Conservation (phyloP, 371 early-diverging fungal genomes). For the Dentiscutata heterogama region DNA sequence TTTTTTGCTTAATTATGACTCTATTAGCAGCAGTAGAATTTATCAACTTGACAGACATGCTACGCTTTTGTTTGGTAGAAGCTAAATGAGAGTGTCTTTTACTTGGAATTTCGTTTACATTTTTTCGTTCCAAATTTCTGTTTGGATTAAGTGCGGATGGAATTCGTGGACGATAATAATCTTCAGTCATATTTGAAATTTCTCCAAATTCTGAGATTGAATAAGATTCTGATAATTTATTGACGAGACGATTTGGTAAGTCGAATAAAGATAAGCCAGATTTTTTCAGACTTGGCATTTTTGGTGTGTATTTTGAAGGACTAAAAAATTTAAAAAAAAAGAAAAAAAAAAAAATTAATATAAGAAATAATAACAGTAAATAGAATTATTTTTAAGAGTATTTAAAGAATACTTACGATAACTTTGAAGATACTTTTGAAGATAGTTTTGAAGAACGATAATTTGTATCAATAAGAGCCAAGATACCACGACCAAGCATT, state of each 20-base stretch:
- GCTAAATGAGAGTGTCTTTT: constrained; percentile 12
- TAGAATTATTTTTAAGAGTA: too few species aligned
- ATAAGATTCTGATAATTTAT: neutral
- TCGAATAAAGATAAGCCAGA: too few species aligned
- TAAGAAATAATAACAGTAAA: too few species aligned
- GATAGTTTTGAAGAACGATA: too few species aligned
- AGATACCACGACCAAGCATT: neutral
- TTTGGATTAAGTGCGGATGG: constrained; percentile 16
- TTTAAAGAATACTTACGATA: too few species aligned
- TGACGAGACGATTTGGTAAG: too few species aligned
- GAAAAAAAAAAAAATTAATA: too few species aligned
- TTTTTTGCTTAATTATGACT: neutral
- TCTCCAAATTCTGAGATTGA: neutral
- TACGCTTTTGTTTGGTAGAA: neutral
- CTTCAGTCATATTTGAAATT: neutral
- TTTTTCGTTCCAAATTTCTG: neutral
- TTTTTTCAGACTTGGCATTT: too few species aligned
- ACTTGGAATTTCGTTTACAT: neutral
- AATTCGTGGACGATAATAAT: neutral
- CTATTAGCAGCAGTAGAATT: constrained; percentile 17
- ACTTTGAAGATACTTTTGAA: too few species aligned
- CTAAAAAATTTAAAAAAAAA: too few species aligned
- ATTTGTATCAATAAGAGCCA: neutral
- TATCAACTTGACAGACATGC: neutral
- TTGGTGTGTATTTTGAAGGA: too few species aligned